A percentile compares a stretch with the other conserved stretches of the same genome.
Evolutionary conservation across 805 yeast genomes (phyloP).

Genomic region (Teunomyces atbi): DNA sequence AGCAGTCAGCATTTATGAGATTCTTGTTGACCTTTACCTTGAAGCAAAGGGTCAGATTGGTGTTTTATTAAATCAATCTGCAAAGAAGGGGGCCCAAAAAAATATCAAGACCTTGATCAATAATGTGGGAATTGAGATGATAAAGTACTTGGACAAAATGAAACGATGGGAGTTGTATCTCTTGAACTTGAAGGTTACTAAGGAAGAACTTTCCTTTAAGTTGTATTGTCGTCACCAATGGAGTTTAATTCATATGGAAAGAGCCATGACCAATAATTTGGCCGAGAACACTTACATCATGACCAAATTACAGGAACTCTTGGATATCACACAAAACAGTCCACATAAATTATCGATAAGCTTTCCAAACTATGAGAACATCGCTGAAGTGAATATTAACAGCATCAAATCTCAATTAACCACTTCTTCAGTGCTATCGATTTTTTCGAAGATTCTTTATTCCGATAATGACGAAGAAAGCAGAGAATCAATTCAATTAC

Average conservation of each 20-base stretch:
- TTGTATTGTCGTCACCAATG: slow-evolving; percentile 27
- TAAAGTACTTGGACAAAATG: slow-evolving; percentile 42
- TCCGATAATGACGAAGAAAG: slow-evolving; percentile 26
- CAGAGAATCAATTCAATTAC: slow-evolving; percentile 33
- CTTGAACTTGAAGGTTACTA: background rate
- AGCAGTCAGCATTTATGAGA: slow-evolving; percentile 44
- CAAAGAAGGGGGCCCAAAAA: slow-evolving; percentile 18
- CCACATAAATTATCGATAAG: slow-evolving; percentile 26
- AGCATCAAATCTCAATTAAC: slow-evolving; percentile 62
- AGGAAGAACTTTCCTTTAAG: slow-evolving; percentile 1
- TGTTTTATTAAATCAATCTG: slow-evolving; percentile 14
- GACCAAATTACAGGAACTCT: slow-evolving; percentile 18
- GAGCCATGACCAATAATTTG: slow-evolving; percentile 28
- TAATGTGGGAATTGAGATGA: slow-evolving; percentile 38
- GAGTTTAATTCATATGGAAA: slow-evolving; percentile 31
- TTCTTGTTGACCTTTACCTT: slow-evolving; percentile 44
- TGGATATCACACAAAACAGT: slow-evolving; percentile 9
- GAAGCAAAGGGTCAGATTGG: slow-evolving; percentile 26
- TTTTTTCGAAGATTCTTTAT: slow-evolving; percentile 55
- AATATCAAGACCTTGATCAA: slow-evolving; percentile 26
- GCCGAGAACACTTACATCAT: slow-evolving; percentile 28
- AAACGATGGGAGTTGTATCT: slow-evolving; percentile 43
- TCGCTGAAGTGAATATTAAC: slow-evolving; percentile 53
- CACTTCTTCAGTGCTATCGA: slow-evolving; percentile 65
- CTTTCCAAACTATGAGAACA: slow-evolving; percentile 57